Evolutionary conservation across 2,329 filamentous ascomycete species (phyloP).

Genomic region (Ascochyta viciae-villosae): DNA sequence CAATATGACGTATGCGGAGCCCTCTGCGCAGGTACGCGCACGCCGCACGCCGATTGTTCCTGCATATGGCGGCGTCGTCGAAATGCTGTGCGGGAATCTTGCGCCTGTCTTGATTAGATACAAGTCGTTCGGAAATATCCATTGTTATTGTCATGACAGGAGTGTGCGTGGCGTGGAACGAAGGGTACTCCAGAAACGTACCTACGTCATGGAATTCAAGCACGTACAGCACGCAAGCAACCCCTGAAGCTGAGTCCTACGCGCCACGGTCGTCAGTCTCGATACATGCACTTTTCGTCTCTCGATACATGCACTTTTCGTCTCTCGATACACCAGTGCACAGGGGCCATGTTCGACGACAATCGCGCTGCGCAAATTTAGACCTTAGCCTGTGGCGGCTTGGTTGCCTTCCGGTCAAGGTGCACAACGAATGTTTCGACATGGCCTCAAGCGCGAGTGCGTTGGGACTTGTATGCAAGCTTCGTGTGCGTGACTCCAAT

Average conservation of each 20-base stretch:
- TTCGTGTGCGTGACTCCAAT: no score
- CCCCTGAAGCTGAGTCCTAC: conserved; percentile 1
- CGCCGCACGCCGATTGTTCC: conserved; percentile 9
- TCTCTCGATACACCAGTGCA: background rate
- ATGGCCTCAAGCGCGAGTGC: background rate
- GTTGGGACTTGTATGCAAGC: no score
- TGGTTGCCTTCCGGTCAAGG: conserved; percentile 2
- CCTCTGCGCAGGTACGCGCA: conserved; percentile 6
- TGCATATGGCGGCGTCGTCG: background rate
- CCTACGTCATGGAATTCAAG: conserved; percentile 7
- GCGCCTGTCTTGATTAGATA: background rate
- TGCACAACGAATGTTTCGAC: conserved; percentile 2
- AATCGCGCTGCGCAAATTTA: background rate
- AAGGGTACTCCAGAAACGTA: background rate
- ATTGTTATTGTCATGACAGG: no score
- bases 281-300: background rate
- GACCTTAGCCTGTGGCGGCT: background rate
- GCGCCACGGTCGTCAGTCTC: background rate
- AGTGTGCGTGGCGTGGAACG: background rate
- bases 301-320: background rate
- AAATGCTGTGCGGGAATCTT: background rate
- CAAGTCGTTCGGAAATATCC: no score
- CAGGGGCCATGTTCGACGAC: background rate
- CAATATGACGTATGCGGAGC: conserved; percentile 3
- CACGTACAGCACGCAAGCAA: background rate